Evolutionary conservation across 805 yeast species (phyloP), one percentile per base, ranked within the genome.

Genomic region (Wickerhamiella kurtzmanii): DNA sequence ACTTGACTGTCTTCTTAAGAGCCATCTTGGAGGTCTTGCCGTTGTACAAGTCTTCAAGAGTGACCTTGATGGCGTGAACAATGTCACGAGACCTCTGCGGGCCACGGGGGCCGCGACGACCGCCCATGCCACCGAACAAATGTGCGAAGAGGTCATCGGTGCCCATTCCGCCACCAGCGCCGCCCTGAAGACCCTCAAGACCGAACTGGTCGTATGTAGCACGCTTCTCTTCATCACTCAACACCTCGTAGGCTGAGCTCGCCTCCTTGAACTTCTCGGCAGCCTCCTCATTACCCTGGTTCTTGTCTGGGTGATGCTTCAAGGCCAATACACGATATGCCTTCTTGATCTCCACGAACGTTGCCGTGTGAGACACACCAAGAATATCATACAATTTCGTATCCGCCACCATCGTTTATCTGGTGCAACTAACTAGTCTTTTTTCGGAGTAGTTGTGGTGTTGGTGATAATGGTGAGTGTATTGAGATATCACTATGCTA

Each of bases 191-290:
- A 48, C 98, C 99, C 60, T 87, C 96, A 64, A 80, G 82, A 65
- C 99, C 99, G 61, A 76, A 86, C 54, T 76, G 78, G 67, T 92
- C 97, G 63, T 89, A 89, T 2, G 81, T 57, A 35, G 80, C 84
- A 71, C 97, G 83, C 72, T 88, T 92, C 62, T 88, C 82, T 16
- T 80, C 70, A 61, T 88, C 96, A 11, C 85, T 75, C 53, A 89
- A 72, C n/a, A 86, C 71, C 66, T 89, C 97, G 63, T 89, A 77
- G 16, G 96, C 96, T 49, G 76, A 75, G 17, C 94, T 78, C 57
- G 86, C 74, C 64, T 87, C 96, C 68, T 89, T 92, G 68, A 89
- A 89, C 69, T 86, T 89, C 62, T 89, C 97, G 46, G 95, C 92
- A 25, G 95, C 96, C 65, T 88, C 97, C 17, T 59, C 64, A 37